Evolutionary conservation across 257 asterid species (phyloP).

Genomic region (Ligustrum vulgare): DNA sequence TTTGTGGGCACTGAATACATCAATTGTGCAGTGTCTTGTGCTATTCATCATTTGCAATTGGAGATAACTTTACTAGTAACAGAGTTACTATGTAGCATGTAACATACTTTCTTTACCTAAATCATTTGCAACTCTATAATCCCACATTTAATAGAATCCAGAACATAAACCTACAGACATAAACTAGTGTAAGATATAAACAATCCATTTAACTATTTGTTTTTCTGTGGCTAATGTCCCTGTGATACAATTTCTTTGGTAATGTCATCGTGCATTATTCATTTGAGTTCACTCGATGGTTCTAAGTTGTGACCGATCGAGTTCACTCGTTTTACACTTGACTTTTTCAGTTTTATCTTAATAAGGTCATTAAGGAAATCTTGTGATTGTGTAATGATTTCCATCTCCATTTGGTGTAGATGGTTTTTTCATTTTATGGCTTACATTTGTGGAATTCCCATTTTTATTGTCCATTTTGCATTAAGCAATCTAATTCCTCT

Average conservation of each 20-base stretch:
- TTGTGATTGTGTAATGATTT: neutral
- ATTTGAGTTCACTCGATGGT: neutral
- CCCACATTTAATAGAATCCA: neutral
- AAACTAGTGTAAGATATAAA: neutral
- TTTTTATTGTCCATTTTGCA: constrained; percentile 10
- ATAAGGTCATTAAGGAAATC: neutral
- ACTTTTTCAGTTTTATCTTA: neutral
- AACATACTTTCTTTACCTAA: no score
- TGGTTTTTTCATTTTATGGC: neutral
- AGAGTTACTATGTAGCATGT: no score
- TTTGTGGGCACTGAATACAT: no score
- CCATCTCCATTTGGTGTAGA: neutral
- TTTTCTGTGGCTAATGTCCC: constrained; percentile 26
- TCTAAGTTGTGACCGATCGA: neutral
- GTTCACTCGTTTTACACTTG: constrained; percentile 11
- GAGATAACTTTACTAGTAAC: no score
- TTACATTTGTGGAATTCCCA: neutral
- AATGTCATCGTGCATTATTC: neutral
- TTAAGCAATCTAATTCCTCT: constrained; percentile 36
- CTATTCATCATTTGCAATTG: no score
- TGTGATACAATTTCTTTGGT: constrained; percentile 23
- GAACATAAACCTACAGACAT: neutral
- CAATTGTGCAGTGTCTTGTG: no score
- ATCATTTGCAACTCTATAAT: neutral
- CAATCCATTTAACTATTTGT: constrained; percentile 33